Base-by-base conservation (phyloP, 1,284 basidiomycete species). In the Moniliophthora roreri region DNA sequence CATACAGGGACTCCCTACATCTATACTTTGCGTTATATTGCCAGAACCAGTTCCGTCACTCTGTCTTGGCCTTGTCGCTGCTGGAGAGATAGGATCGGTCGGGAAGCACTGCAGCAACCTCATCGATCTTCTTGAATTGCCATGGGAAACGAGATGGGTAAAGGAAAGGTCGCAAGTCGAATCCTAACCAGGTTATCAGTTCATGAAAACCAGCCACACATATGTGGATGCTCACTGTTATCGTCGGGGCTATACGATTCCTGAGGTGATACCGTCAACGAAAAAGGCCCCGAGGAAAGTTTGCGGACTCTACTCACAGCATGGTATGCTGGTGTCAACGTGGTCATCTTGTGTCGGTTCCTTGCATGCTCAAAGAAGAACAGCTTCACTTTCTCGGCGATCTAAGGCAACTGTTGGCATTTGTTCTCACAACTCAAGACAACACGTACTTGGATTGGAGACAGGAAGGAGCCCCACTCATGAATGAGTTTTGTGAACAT, bases 291-390 rank as follows among this genome's bases (percentile, higher is more conserved):
- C 52, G 41, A 35, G 46, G 16, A 48, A 42, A 56, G 55, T 42
- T 18, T 28, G 57, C n/a, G 52, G 48, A n/a, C 56, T 32, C 18
- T 15, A 73, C 87, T 63, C 60, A 88, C 95, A 59, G 97, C 95
- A 69, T 99, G 97, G 62, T 99, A 98, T 2, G 92, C 84, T 1
- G 96, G 97, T 1, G 97, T 99, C 57, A 99, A 68, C 0, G 95
- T 99, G 8, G 97, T 99, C 96, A 99, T 99, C 82, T 99, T 99
- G 73, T 99, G 96, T 50, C 97, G 76, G 70, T 99, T 99, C 54
- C 95, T 81, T 0, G 96, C 96, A 63, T 99, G 88, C 68, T 96
- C 93, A 65, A 95, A 97, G 79, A 94, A 99, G 79, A 99, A 99
- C 53, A 88, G 75, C 70, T 99, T 98, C 62, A 99, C 96, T 75